Evolutionary conservation across 2,329 filamentous ascomycete genomes (phyloP).

Genomic region (Diaporthe destruens): DNA sequence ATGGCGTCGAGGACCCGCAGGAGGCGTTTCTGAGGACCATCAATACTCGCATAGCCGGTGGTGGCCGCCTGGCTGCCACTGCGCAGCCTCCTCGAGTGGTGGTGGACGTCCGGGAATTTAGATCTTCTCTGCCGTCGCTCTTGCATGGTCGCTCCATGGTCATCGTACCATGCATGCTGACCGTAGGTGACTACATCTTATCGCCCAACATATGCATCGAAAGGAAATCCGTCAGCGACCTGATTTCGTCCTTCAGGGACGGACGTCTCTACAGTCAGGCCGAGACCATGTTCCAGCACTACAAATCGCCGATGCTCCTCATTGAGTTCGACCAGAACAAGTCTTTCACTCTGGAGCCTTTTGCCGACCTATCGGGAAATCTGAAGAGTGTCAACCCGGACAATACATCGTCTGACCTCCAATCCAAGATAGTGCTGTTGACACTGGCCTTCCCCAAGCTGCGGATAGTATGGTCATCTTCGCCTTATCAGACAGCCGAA

Average conservation of each 20-base stretch:
- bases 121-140: conserved; percentile 90
- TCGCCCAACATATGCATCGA: conserved; percentile 93
- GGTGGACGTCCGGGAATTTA: conserved; percentile 95
- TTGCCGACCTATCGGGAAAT: conserved; percentile 75
- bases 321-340: conserved; percentile 99
- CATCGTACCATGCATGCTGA: conserved; percentile 94
- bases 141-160: conserved; percentile 90
- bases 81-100: conserved; percentile 90
- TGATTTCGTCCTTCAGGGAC: conserved; percentile 92
- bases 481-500: conserved; percentile 95
- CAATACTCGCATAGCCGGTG: conserved; percentile 96
- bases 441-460: conserved; percentile 92
- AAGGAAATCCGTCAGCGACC: conserved; percentile 90
- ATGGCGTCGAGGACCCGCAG: conserved; percentile 82
- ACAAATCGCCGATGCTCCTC: conserved; percentile 88
- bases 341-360: conserved; percentile 91
- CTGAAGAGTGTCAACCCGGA: conserved; percentile 73
- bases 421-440: conserved; percentile 91
- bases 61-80: conserved; percentile 85
- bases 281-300: conserved; percentile 94
- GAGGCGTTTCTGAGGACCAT: conserved; percentile 94
- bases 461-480: conserved; percentile 92
- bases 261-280: conserved; percentile 92
- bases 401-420: conserved; percentile 77
- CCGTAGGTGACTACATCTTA: conserved; percentile 95